phyloP scores from a whole-genome alignment of 176 grass and related monocot species.

The Avena insularis region DNA sequence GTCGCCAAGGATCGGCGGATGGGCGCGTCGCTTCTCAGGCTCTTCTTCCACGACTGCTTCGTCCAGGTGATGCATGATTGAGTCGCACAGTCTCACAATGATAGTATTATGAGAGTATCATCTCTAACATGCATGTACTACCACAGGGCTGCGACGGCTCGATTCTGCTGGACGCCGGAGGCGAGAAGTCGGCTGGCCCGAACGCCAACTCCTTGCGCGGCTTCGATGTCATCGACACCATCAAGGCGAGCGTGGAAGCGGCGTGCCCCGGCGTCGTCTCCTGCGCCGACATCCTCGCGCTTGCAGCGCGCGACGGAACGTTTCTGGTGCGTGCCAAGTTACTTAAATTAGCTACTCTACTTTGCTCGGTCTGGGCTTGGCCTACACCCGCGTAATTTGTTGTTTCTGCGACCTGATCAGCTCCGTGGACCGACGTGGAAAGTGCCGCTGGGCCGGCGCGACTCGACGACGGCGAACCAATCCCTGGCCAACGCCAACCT shows the following conservation, averaged over 20 bases:
- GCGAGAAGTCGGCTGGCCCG: constrained; percentile 62
- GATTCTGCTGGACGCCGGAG: constrained; percentile 65
- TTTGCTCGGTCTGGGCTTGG: not conserved
- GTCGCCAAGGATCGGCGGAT: constrained; percentile 53
- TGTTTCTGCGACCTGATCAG: not conserved
- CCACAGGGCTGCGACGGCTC: constrained; percentile 69
- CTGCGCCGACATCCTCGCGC: constrained; percentile 80
- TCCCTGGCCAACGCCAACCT: constrained; percentile 64
- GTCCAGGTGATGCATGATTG: constrained; percentile 38
- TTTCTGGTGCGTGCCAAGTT: not conserved
- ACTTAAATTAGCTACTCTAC: not conserved
- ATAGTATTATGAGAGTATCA: not conserved
- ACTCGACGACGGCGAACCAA: constrained; percentile 54
- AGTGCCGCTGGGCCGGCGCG: constrained; percentile 67
- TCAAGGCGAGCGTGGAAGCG: constrained; percentile 52
- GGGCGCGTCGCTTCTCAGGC: constrained; percentile 68
- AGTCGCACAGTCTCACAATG: not conserved
- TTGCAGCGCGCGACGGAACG: constrained; percentile 66
- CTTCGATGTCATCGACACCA: constrained; percentile 64
- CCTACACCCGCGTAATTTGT: not conserved
- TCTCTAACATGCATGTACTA: not conserved
- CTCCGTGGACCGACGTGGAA: constrained; percentile 63
- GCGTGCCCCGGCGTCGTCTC: constrained; percentile 84
- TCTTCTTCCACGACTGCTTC: constrained; percentile 91
- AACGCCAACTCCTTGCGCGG: constrained; percentile 64